Conservation (phyloP, 768 basidiomycete genomes). For the Podaxis sp. region DNA sequence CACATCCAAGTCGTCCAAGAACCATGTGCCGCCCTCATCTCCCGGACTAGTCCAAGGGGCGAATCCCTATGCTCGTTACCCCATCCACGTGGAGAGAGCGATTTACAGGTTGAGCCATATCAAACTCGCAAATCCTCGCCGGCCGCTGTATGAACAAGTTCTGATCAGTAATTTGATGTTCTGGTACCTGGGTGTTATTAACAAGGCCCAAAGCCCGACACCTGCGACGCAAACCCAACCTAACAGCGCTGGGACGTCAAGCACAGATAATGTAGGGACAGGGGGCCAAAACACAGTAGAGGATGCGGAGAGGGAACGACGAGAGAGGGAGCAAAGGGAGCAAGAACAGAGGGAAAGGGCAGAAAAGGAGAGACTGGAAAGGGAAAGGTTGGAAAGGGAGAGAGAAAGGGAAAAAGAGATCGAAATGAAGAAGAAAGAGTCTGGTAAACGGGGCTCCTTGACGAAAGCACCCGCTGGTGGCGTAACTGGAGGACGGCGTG, state of each 20-base stretch:
- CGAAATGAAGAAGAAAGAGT: conserved; percentile 53
- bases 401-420: conserved; percentile 45
- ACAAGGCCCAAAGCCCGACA: conserved; percentile 68
- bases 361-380: conserved; percentile 37
- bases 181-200: conserved; percentile 98
- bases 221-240: conserved; percentile 26
- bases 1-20: conserved; percentile 75
- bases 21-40: conserved; percentile 55
- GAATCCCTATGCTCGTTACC: conserved; percentile 73
- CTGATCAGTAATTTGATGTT: conserved; percentile 94
- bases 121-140: conserved; percentile 94
- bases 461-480: conserved; percentile 58
- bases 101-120: conserved; percentile 98
- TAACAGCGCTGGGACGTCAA: conserved; percentile 18
- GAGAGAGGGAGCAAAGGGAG: conserved; percentile 35
- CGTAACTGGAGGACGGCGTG: conserved; percentile 52
- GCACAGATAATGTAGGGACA: conserved; percentile 28
- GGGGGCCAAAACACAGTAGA: conserved; percentile 24
- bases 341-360: conserved; percentile 39
- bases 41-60: conserved; percentile 44
- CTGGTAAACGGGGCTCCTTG: conserved; percentile 52
- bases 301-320: conserved; percentile 33
- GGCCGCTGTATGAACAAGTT: conserved; percentile 96
- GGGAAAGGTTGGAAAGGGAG: conserved; percentile 38
- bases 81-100: conserved; percentile 97